These are phyloP conservation scores for Lichenothelia convexa DNA, from an alignment of 495 filamentous ascomycete genomes.

Conservation along the genomic window DNA sequence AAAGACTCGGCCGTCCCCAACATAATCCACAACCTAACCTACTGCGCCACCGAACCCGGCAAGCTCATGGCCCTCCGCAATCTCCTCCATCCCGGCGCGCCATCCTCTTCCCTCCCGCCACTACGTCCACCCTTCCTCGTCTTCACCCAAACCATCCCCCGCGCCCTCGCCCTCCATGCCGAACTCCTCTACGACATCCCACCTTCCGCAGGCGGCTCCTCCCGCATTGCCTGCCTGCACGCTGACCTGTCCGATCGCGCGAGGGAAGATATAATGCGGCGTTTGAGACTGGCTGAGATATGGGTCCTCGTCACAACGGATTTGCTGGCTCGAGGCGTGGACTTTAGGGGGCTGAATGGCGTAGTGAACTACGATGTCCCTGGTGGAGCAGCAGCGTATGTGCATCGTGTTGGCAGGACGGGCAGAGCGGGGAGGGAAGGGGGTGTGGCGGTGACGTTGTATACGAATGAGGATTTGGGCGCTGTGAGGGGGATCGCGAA, in stretches of 20 bases:
- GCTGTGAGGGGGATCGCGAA: constrained; percentile 86
- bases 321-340: constrained; percentile 72
- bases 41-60: constrained; percentile 79
- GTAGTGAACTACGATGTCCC: constrained; percentile 97
- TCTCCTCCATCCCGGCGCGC: constrained; percentile 57
- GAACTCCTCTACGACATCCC: constrained; percentile 94
- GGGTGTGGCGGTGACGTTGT: constrained; percentile 83
- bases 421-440: constrained; percentile 75
- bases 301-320: constrained; percentile 96
- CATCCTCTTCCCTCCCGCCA: constrained; percentile 35
- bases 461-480: constrained; percentile 83
- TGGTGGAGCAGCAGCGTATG: constrained; percentile 67
- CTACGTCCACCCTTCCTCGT: constrained; percentile 79
- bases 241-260: constrained; percentile 60
- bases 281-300: constrained; percentile 79
- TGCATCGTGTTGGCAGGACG: constrained; percentile 85
- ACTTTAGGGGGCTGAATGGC: constrained; percentile 81
- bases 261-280: constrained; percentile 64
- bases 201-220: constrained; percentile 62
- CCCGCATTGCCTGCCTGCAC: constrained; percentile 79
- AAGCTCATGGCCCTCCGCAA: constrained; percentile 86
- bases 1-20: constrained; percentile 91
- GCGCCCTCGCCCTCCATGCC: constrained; percentile 68
- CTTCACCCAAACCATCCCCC: constrained; percentile 85
- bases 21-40: constrained; percentile 72